Evolutionary conservation across 805 yeast species (phyloP), one percentile per base, ranked within the genome.

Genomic region (Metschnikowia dekortorum): DNA sequence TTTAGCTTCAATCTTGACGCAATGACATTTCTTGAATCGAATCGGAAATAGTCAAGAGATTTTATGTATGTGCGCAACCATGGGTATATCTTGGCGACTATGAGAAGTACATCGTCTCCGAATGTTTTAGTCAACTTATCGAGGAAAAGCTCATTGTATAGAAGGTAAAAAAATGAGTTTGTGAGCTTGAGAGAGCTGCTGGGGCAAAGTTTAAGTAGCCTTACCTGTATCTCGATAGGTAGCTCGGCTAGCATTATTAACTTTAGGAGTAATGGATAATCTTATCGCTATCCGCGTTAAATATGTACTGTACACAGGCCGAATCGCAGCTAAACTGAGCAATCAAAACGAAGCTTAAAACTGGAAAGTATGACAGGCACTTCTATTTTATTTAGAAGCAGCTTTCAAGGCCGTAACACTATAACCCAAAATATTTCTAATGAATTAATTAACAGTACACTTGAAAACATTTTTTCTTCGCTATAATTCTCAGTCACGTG

Each of bases 141-240:
- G 55, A 72, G 71, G 58, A 69, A 78, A 14, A 74, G 54, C 46
- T 78, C 78, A 59, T 83, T 83, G 64, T 80, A 73, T 44, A 82
- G 61, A 4, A 69, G 56, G 55, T 75, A 81, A 57, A 77, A 80
- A 41, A 73, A 74, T n/a, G 69, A 62, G 45, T 67, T 73, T n/a
- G 60, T 59, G 44, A 60, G 54, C 49, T 70, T 70, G 45, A 70
- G 64, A 13, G 68, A 55, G 34, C 74, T 65, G 8, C 58, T 56
- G 0, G 78, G 78, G 4, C 57, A 61, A 4, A 62, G 56, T 18
- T 54, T 57, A 6, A 77, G 53, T 14, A 79, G 49, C 43, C 59
- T 51, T 2, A 74, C 64, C 47, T 76, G 75, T 8, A 79, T 65
- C 55, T 78, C 83, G 11, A 65, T 46, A 4, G 83, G 82, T 9